Evolutionary conservation across 768 basidiomycete genomes (phyloP).

Genomic region (Rhodotorula kratochvilovae): DNA sequence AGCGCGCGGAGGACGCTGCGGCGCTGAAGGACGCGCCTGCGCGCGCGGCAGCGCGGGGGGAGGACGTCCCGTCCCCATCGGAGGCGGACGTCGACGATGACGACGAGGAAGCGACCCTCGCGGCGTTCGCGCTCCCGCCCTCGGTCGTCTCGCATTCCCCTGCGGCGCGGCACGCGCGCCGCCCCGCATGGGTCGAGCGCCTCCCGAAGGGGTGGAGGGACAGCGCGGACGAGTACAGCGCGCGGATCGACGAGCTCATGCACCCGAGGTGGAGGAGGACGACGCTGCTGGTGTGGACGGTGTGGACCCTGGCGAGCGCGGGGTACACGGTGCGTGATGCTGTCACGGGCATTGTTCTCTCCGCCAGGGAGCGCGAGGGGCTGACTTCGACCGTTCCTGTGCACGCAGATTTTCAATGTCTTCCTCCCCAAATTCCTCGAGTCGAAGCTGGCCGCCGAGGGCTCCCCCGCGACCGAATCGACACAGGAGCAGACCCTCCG

Average conservation of each 20-base stretch:
- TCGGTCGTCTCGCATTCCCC: background rate
- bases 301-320: slow-evolving; percentile 71
- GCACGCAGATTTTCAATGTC: too few species aligned
- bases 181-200: slow-evolving; percentile 6
- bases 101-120: background rate
- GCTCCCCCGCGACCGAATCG: too few species aligned
- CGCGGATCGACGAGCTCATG: slow-evolving; percentile 65
- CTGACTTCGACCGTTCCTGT: too few species aligned
- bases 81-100: too few species aligned
- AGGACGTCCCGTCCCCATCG: background rate
- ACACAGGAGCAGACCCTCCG: too few species aligned
- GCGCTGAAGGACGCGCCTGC: too few species aligned
- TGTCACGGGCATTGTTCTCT: too few species aligned
- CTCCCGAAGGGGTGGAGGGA: background rate
- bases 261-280: slow-evolving; percentile 69
- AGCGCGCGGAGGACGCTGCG: background rate
- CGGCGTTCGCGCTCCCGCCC: background rate
- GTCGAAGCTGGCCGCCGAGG: too few species aligned
- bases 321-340: slow-evolving; percentile 52
- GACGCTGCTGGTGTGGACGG: slow-evolving; percentile 71
- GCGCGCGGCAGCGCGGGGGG: background rate
- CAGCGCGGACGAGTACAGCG: slow-evolving; percentile 60
- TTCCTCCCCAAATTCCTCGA: too few species aligned
- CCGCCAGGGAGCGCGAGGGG: too few species aligned
- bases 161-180: background rate